Evolutionary conservation across 352 stramenopile genomes (phyloP).

Genomic region (Peronospora belbahrii): DNA sequence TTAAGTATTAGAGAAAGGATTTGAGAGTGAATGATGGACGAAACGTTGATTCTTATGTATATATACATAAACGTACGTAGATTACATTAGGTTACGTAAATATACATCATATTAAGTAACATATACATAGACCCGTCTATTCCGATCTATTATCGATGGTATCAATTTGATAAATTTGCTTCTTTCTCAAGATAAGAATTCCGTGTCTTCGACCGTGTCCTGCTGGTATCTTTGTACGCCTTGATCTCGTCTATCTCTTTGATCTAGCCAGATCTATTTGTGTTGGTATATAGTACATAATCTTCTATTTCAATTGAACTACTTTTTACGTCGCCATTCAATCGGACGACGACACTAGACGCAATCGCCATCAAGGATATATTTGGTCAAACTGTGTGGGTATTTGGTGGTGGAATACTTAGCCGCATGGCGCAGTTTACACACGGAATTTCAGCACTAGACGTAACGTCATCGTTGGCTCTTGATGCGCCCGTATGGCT

Average conservation of each 20-base stretch:
- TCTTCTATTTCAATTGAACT: neutral
- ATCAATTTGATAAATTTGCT: no score
- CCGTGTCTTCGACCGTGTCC: no score
- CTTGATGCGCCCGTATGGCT: conserved; percentile 43
- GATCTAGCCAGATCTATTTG: neutral
- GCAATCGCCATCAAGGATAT: conserved; percentile 17
- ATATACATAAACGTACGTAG: no score
- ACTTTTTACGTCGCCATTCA: conserved; percentile 7
- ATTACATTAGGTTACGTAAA: no score
- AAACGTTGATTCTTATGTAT: no score
- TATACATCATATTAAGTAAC: no score
- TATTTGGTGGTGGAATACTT: conserved; percentile 38
- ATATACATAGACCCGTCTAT: no score
- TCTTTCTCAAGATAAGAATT: no score
- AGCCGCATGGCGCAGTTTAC: conserved; percentile 74
- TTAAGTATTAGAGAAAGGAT: no score
- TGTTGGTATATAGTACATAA: conserved; percentile 9
- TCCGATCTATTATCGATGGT: no score
- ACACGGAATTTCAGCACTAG: conserved; percentile 70
- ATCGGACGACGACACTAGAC: conserved; percentile 13
- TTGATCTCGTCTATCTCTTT: conserved; percentile 9
- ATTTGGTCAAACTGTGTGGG: conserved; percentile 21
- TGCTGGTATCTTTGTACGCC: no score
- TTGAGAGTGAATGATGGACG: no score
- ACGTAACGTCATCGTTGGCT: conserved; percentile 31